These are phyloP conservation scores for Eutrema yunnanense DNA, from an alignment of 345 rosid species.

Conservation along the genomic window DNA sequence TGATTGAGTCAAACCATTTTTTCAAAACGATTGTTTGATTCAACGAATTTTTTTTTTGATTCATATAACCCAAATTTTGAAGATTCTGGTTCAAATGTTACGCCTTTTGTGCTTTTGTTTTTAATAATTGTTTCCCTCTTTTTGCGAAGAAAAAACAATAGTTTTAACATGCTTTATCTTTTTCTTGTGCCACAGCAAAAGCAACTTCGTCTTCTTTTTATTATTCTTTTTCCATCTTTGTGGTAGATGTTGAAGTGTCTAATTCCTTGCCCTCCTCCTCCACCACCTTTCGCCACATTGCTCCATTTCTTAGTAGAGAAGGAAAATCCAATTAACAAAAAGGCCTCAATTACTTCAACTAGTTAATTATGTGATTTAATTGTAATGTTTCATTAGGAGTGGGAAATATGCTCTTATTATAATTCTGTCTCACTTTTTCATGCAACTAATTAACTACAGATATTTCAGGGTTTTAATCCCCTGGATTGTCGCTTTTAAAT, in stretches of 20 bases:
- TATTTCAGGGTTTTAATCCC: not conserved
- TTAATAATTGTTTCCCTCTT: conserved; percentile 10
- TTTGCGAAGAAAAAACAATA: not conserved
- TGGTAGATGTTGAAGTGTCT: conserved; percentile 24
- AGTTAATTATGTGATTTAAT: not conserved
- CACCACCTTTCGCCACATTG: conserved; percentile 20
- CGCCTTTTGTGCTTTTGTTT: conserved; percentile 19
- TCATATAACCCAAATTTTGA: not conserved
- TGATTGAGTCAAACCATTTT: not conserved
- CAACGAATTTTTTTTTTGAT: not conserved
- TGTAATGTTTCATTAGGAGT: not conserved
- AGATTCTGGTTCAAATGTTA: conserved; percentile 17
- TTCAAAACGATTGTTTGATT: not conserved
- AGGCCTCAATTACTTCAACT: not conserved
- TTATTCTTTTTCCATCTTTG: conserved; percentile 26
- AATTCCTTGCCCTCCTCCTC: conserved; percentile 31
- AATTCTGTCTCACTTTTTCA: conserved; percentile 15
- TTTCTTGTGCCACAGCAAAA: conserved; percentile 27
- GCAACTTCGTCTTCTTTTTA: conserved; percentile 9
- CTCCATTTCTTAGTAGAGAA: conserved; percentile 43
- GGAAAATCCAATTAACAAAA: conserved; percentile 23
- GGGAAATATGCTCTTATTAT: not conserved
- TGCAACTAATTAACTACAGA: conserved; percentile 24
- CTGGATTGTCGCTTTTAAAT: not conserved
- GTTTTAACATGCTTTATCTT: conserved; percentile 26